These are phyloP conservation scores for Pseudodiploospora longispora DNA, from an alignment of 2,329 filamentous ascomycete genomes.

Conservation along the genomic window DNA sequence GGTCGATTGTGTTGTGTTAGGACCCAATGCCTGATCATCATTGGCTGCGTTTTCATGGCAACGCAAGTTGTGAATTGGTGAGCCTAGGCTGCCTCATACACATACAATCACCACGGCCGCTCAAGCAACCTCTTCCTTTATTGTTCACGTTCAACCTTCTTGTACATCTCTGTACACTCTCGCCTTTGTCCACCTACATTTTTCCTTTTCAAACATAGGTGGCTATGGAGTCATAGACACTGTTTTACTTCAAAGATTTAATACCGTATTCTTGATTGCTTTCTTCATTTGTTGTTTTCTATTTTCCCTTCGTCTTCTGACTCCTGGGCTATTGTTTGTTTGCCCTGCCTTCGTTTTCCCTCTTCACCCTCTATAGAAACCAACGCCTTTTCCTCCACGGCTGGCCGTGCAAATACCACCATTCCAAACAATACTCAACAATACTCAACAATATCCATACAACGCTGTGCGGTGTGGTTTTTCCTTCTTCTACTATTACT, in stretches of 20 bases:
- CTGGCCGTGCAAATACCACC: constrained; percentile 10
- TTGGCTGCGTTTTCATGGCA: too few species aligned
- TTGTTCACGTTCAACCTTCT: too few species aligned
- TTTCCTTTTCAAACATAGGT: background rate
- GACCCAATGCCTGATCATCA: too few species aligned
- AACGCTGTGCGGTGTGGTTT: too few species aligned
- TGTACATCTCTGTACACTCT: too few species aligned
- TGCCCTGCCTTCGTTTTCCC: background rate
- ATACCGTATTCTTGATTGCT: background rate
- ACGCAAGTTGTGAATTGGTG: too few species aligned
- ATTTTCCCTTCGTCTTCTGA: background rate
- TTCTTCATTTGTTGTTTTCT: background rate
- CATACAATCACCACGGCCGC: too few species aligned
- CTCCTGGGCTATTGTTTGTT: background rate
- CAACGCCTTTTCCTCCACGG: background rate
- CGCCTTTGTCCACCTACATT: too few species aligned
- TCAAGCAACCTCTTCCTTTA: too few species aligned
- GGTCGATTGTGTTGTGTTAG: too few species aligned
- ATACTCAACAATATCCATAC: too few species aligned
- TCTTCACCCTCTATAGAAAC: background rate
- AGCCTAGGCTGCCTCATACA: too few species aligned
- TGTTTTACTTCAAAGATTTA: background rate
- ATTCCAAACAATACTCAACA: constrained; percentile 1
- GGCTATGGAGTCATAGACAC: background rate
- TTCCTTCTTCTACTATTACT: background rate